Evolutionary conservation across 176 grass and related monocot species (phyloP), one percentile per base, ranked within the genome.

Genomic region (Tuctoria greenei): DNA sequence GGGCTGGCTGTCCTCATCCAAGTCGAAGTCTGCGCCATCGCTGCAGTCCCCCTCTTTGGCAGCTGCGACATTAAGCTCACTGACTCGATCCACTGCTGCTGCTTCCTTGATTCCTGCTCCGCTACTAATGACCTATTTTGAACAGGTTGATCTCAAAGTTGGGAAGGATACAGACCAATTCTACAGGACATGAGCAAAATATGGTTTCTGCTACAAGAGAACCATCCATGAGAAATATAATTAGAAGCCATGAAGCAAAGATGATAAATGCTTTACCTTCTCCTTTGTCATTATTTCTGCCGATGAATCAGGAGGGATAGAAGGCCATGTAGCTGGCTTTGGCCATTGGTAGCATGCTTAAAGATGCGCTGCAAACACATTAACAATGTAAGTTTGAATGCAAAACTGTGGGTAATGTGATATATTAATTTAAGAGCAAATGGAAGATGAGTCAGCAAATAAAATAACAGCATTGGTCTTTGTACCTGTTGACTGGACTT

Each of bases 291-390:
- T 88, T 84, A 92, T 73, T 83, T 88, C 92, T 80, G 82, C 66
- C 15, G 96, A 95, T 50, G 89, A 86, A 78, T 99, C 96, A 43
- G 77, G 61, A 59, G 96, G 89, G 38, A 95, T 66, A 64, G 87
- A 86, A 86, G 96, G 96, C 96, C 96, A 99, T 69, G 86, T 92
- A 88, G 89, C 72, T 82, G 96, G 96, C 72, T 99, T 99, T 39
- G 96, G 96, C 96, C 96, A 99, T 39, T 39, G 96, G 90, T 81
- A 99, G 78, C 96, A 99, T 95, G 87, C 96, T 99, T 74, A 99
- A 80, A 66, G 85, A 87, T 88, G 96, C 92, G 92, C 96, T 99
- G 58, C 67, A 78, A 70, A 67, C 73, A 74, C 17, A 61, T 70
- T 37, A 66, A 59, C 77, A 45, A 51, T 11, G 54, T 81, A 37